Conservation (phyloP, 495 filamentous ascomycete genomes). For the Aspergillus egyptiacus region DNA sequence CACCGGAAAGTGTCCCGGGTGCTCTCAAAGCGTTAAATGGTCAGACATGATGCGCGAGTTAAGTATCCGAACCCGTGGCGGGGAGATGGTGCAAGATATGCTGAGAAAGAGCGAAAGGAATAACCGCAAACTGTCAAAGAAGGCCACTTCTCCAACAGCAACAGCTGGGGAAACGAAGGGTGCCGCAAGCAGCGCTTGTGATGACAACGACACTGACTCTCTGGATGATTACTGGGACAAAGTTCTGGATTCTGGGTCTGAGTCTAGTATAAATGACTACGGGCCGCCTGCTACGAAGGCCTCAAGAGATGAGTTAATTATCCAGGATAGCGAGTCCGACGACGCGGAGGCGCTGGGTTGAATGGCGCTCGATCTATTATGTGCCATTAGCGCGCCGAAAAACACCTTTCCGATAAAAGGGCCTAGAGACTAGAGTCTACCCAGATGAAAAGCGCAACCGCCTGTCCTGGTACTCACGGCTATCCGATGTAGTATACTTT, state of each 20-base stretch:
- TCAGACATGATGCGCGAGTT: conserved; percentile 73
- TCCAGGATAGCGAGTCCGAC: conserved; percentile 60
- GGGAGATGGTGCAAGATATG: conserved; percentile 58
- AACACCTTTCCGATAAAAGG: not conserved
- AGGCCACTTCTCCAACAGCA: not conserved
- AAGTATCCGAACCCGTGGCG: conserved; percentile 61
- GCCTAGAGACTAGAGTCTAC: too few species aligned
- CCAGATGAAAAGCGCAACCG: too few species aligned
- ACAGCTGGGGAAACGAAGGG: not conserved
- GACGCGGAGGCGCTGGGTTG: conserved; percentile 45
- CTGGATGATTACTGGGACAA: conserved; percentile 35
- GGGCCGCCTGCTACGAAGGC: conserved; percentile 12
- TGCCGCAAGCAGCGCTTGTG: conserved; percentile 26
- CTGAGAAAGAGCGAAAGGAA: conserved; percentile 48
- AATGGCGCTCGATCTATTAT: conserved; percentile 3
- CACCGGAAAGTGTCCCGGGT: conserved; percentile 66
- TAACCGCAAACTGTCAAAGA: not conserved
- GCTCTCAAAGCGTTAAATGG: conserved; percentile 61
- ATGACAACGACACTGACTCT: conserved; percentile 27
- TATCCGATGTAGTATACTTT: too few species aligned
- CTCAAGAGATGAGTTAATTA: conserved; percentile 37
- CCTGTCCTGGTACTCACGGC: too few species aligned
- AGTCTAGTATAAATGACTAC: conserved; percentile 20
- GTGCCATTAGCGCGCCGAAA: not conserved
- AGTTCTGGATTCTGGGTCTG: conserved; percentile 31